phyloP scores from a whole-genome alignment of 306 rosid genomes.

The Cajanus cajan region DNA sequence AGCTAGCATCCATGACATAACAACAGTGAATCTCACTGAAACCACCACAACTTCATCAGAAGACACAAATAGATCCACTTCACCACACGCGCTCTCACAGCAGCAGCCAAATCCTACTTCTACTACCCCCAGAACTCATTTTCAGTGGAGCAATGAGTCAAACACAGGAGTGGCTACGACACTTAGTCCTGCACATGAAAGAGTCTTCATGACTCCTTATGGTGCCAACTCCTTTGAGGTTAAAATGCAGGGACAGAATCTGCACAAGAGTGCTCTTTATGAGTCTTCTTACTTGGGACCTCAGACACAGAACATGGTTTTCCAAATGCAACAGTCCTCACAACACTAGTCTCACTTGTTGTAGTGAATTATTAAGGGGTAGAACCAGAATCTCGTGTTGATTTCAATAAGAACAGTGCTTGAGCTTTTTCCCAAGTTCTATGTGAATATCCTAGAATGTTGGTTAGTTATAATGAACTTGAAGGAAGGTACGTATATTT shows the following conservation, averaged over 20 bases:
- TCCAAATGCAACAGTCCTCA: conserved; percentile 65
- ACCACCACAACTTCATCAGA: conserved; percentile 41
- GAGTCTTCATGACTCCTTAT: conserved; percentile 47
- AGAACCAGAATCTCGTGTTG: conserved; percentile 26
- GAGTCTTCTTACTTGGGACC: conserved; percentile 59
- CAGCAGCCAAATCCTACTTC: conserved; percentile 38
- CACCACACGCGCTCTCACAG: conserved; percentile 48
- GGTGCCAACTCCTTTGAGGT: conserved; percentile 56
- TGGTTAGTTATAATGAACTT: conserved; percentile 40
- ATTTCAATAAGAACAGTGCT: conserved; percentile 35
- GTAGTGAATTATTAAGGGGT: conserved; percentile 30
- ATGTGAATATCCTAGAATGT: conserved; percentile 58
- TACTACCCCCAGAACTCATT: conserved; percentile 33
- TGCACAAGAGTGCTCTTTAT: conserved; percentile 43
- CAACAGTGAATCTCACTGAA: conserved; percentile 78
- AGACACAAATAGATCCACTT: conserved; percentile 36
- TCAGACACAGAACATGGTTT: conserved; percentile 64
- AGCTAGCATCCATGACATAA: conserved; percentile 97
- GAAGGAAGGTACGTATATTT: conserved; percentile 35
- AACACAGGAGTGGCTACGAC: conserved; percentile 45
- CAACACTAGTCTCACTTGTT: conserved; percentile 44
- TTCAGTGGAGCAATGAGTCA: conserved; percentile 64
- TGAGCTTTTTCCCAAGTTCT: conserved; percentile 34
- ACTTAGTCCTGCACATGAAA: conserved; percentile 48
- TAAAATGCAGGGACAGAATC: conserved; percentile 53